Percentiles rank a stretch among this genome's conserved stretches.
These are phyloP conservation scores for Aspergillus kassunensis DNA, from an alignment of 495 filamentous ascomycete genomes.

Conservation along the genomic window DNA sequence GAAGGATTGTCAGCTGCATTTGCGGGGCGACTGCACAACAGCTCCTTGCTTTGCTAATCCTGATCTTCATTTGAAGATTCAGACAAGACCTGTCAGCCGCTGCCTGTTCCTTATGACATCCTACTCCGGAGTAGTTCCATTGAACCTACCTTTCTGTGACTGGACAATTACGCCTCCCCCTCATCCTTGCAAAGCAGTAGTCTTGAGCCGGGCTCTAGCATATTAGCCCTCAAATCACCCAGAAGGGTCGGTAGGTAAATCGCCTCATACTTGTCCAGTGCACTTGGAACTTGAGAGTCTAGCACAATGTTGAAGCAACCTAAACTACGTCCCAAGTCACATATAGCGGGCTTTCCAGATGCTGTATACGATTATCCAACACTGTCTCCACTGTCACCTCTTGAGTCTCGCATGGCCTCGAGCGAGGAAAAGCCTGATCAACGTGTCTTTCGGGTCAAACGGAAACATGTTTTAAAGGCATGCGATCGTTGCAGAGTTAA, in stretches of 20 bases:
- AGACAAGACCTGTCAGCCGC: constrained; percentile 17
- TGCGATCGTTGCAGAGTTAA: constrained; percentile 49
- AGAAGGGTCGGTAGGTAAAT: not conserved
- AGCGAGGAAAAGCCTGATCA: constrained; percentile 41
- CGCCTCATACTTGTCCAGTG: not conserved
- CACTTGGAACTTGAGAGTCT: not conserved
- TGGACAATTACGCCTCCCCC: constrained; percentile 20
- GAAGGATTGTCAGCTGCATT: constrained; percentile 16
- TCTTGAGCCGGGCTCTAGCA: constrained; percentile 7
- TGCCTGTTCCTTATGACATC: constrained; percentile 12
- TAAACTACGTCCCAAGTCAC: constrained; percentile 39
- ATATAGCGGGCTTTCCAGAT: constrained; percentile 37
- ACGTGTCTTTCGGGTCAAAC: constrained; percentile 47
- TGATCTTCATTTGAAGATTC: constrained; percentile 20
- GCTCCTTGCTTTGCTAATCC: constrained; percentile 14
- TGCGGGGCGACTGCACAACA: constrained; percentile 23
- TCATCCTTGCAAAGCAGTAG: constrained; percentile 10
- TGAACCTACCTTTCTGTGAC: constrained; percentile 14
- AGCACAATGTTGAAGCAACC: constrained; percentile 40
- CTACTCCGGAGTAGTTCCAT: constrained; percentile 17
- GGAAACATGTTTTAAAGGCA: constrained; percentile 47
- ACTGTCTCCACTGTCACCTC: constrained; percentile 30
- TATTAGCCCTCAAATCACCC: constrained; percentile 4
- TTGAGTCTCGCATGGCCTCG: constrained; percentile 28
- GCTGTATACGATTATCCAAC: constrained; percentile 34